Percentiles rank a stretch among this genome's conserved stretches.
These are phyloP conservation scores for Neurospora sp. DNA, from an alignment of 2,329 filamentous ascomycete genomes.

Conservation along the genomic window DNA sequence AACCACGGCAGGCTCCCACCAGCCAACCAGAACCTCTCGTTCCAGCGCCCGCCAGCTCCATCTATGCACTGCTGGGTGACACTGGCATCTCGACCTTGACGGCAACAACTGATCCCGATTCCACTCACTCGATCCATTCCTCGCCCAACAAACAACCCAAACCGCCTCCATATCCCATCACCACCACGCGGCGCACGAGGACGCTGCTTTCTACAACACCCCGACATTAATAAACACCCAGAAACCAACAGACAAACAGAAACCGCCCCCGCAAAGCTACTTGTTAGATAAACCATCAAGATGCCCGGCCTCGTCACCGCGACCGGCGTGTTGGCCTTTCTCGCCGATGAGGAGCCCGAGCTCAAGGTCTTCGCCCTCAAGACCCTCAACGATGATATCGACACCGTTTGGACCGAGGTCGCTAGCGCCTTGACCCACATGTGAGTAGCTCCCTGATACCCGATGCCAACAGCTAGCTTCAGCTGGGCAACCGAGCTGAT, in stretches of 20 bases:
- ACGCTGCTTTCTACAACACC: neutral
- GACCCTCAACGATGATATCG: slow-evolving; percentile 91
- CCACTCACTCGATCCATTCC: neutral
- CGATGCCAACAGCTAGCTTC: neutral
- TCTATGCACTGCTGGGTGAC: neutral
- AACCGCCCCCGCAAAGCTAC: slow-evolving; percentile 6
- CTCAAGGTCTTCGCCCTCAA: slow-evolving; percentile 92
- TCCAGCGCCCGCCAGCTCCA: neutral
- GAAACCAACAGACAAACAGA: neutral
- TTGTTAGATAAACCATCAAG: slow-evolving; percentile 19
- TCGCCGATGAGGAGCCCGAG: slow-evolving; percentile 88
- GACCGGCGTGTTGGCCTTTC: slow-evolving; percentile 87
- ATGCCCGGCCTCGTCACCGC: slow-evolving; percentile 96
- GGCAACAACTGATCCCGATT: neutral
- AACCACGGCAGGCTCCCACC: neutral
- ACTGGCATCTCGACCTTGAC: neutral
- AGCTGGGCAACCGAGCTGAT: slow-evolving; percentile 8
- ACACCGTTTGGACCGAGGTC: slow-evolving; percentile 96
- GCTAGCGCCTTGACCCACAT: slow-evolving; percentile 87
- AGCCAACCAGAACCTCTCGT: neutral
- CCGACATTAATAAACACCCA: neutral
- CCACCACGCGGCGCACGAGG: neutral
- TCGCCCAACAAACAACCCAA: neutral
- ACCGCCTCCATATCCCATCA: neutral
- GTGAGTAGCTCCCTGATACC: slow-evolving; percentile 36